Evolutionary conservation across 805 yeast species (phyloP), one percentile per base, ranked within the genome.

Genomic region (Spathaspora gorwiae): DNA sequence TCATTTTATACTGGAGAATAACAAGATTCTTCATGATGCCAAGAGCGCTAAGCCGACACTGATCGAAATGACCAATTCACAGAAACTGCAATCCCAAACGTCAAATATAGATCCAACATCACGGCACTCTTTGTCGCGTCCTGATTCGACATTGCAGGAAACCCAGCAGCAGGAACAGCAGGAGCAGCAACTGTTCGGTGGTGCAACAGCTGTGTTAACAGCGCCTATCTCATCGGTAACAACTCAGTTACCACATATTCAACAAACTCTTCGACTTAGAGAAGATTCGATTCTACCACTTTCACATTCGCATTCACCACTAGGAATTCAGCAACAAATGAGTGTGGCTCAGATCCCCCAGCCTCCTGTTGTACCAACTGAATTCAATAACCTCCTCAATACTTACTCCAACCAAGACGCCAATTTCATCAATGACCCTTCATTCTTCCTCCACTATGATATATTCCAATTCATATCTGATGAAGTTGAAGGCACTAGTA

Each of bases 381-480:
- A 35, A 37, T 37, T 37, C 27, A 37, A 29, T 26, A 7, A 39
- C 44, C 26, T 29, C 13, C 10, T 32, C 10, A 27, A 29, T 24
- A 10, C 38, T 11, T 33, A 39, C 15, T 42, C 42, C 37, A 42
- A 35, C 19, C 49, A 19, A 19, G 24, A 19, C 24, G 24, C 5
- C 24, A 19, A 42, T 32, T 37, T 49, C 14, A 30, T 44, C 3
- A 48, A 40, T 33, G 56, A 53, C 37, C 55, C 56, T 3, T 47
- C 56, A 5, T 47, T 45, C 35, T 47, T 51, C 29, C 39, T 52
- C 35, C 49, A 48, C 15, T 51, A 52, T 35, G 59, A 55, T 37
- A 51, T 52, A 27, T 53, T 54, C 46, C 59, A 52, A 40, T 47
- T 47, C 31, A 45, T 47, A 6, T 42, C 48, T 2, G 57, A 54